Evolutionary conservation across 1,284 basidiomycete genomes (phyloP).

Genomic region (Cystobasidium slooffiae): DNA sequence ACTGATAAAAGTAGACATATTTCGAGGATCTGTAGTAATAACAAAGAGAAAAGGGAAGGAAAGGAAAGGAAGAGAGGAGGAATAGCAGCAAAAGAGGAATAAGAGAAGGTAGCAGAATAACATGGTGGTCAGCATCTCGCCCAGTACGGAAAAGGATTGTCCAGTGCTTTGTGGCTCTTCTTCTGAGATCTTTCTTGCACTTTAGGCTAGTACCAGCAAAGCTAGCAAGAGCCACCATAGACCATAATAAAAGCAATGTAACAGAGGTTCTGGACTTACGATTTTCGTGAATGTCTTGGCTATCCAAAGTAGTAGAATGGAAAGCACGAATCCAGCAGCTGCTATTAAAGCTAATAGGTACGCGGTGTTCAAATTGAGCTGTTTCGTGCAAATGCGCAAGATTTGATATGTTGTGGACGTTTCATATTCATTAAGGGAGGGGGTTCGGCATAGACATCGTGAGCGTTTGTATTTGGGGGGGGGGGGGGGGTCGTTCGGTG

Average conservation of each 20-base stretch:
- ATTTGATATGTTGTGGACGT: too few relatives aligned
- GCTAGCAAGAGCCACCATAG: not conserved
- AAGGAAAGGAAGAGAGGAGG: not conserved
- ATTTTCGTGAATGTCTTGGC: constrained; percentile 72
- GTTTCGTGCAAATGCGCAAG: not conserved
- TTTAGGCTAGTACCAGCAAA: too few relatives aligned
- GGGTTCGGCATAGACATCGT: too few relatives aligned
- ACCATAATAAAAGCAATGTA: not conserved
- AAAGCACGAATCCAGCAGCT: constrained; percentile 47
- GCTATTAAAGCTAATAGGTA: constrained; percentile 47
- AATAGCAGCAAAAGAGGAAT: not conserved
- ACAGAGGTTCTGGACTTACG: not conserved
- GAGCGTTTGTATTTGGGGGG: too few relatives aligned
- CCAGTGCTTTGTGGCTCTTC: too few relatives aligned
- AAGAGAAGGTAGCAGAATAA: not conserved
- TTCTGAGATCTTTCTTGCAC: too few relatives aligned
- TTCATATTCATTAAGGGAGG: too few relatives aligned
- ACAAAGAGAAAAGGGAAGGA: not conserved
- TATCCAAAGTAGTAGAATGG: constrained; percentile 62
- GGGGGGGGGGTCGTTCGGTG: not conserved
- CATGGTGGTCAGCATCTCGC: not conserved
- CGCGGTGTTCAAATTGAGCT: constrained; percentile 44
- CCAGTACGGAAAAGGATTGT: too few relatives aligned
- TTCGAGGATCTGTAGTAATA: constrained; percentile 39
- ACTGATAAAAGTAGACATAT: constrained; percentile 46